These are phyloP conservation scores for Penicillium lagena DNA, from an alignment of 495 filamentous ascomycete species.

Conservation along the genomic window DNA sequence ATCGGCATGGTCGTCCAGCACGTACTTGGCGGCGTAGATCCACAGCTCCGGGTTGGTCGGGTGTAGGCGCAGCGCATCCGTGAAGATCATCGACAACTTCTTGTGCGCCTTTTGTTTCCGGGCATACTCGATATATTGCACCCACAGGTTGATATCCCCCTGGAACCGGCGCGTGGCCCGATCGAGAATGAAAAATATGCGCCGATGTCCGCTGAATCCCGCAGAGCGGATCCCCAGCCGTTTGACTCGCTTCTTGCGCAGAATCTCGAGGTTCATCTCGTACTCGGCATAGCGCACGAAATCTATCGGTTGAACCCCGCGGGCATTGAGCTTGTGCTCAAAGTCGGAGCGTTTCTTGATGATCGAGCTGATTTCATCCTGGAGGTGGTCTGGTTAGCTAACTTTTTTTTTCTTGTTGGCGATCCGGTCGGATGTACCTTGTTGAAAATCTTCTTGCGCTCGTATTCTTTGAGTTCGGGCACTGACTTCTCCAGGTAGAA, in stretches of 20 bases:
- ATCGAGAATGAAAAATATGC: constrained; percentile 84
- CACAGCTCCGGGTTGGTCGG: constrained; percentile 79
- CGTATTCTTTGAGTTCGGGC: constrained; percentile 82
- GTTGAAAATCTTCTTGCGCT: constrained; percentile 81
- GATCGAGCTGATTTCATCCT: constrained; percentile 85
- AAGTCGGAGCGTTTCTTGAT: constrained; percentile 86
- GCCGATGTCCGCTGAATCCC: constrained; percentile 62
- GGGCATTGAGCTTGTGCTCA: constrained; percentile 81
- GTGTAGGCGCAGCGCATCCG: constrained; percentile 72
- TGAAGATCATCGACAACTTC: constrained; percentile 72
- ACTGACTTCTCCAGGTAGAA: constrained; percentile 90
- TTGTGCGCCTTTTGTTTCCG: constrained; percentile 69
- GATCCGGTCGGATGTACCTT: constrained; percentile 41
- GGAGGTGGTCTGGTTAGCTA: constrained; percentile 3
- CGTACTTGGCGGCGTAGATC: constrained; percentile 74
- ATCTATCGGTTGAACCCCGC: constrained; percentile 66
- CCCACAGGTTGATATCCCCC: constrained; percentile 79
- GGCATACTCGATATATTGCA: constrained; percentile 83
- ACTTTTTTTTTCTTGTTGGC: constrained; percentile 1
- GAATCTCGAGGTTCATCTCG: constrained; percentile 80
- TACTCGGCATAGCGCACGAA: constrained; percentile 84
- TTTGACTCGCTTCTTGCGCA: constrained; percentile 75
- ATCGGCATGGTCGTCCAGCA: constrained; percentile 71
- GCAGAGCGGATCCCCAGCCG: constrained; percentile 64
- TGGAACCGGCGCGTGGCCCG: constrained; percentile 81